phyloP scores from a whole-genome alignment of 2,329 filamentous ascomycete species.

The Parafenestella ontariensis region DNA sequence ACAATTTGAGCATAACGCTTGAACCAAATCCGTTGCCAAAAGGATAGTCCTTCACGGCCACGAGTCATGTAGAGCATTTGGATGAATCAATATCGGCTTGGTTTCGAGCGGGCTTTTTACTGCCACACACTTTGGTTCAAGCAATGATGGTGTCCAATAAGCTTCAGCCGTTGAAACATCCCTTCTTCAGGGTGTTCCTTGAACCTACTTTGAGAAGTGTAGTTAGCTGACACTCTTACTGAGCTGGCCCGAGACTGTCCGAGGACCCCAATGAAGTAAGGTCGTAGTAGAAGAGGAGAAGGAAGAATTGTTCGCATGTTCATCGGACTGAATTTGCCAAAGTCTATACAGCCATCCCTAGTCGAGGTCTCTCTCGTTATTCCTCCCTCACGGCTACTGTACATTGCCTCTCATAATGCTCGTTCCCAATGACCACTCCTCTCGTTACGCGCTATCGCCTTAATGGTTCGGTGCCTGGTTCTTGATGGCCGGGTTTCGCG shows the following conservation, averaged over 20 bases:
- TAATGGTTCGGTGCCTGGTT: conserved; percentile 43
- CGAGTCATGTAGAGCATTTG: neutral
- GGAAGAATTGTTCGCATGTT: neutral
- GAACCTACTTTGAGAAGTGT: neutral
- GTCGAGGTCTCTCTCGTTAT: conserved; percentile 13
- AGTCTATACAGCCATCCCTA: conserved; percentile 45
- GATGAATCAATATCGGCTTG: too few species aligned
- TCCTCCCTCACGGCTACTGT: conserved; percentile 42
- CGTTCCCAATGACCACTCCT: conserved; percentile 17
- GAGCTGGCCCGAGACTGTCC: neutral
- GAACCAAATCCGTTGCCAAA: neutral
- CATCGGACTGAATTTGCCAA: conserved; percentile 25
- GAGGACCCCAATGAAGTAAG: neutral
- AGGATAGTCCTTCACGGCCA: neutral
- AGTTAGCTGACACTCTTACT: too few species aligned
- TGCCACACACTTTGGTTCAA: too few species aligned
- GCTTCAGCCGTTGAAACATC: too few species aligned
- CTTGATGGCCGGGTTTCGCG: conserved; percentile 73
- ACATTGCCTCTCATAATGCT: conserved; percentile 40
- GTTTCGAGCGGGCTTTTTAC: too few species aligned
- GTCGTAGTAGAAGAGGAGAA: neutral
- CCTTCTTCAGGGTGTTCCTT: neutral
- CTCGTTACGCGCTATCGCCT: conserved; percentile 18
- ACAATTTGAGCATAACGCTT: neutral
- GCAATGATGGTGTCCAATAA: too few species aligned